phyloP scores from a whole-genome alignment of 441 rosid genomes.

The Adansonia madagascariensis region DNA sequence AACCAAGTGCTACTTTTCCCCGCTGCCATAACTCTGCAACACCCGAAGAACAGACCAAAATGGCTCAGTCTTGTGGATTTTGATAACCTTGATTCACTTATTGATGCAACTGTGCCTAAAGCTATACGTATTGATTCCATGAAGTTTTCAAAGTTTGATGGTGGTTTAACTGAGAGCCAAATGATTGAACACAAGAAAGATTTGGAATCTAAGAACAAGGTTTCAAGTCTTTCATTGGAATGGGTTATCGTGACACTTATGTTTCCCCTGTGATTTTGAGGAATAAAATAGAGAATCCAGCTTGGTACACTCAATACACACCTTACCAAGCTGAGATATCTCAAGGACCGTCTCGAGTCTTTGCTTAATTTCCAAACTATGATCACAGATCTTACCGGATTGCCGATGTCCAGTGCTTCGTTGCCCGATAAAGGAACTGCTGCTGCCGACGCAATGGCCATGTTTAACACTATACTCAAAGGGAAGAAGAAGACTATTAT shows the following conservation, averaged over 20 bases:
- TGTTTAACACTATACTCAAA: constrained; percentile 86
- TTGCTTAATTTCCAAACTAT: constrained; percentile 80
- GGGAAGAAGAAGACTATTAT: constrained; percentile 89
- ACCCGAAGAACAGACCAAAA: constrained; percentile 75
- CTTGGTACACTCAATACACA: constrained; percentile 95
- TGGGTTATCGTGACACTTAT: constrained; percentile 86
- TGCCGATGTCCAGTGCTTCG: constrained; percentile 93
- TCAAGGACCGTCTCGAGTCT: constrained; percentile 87
- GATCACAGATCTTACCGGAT: constrained; percentile 84
- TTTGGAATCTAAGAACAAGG: constrained; percentile 77
- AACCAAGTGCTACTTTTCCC: constrained; percentile 72
- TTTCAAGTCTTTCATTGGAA: constrained; percentile 82
- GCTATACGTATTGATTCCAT: constrained; percentile 78
- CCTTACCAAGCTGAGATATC: constrained; percentile 97
- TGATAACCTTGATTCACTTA: constrained; percentile 60
- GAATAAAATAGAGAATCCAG: constrained; percentile 52
- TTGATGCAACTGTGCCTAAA: constrained; percentile 90
- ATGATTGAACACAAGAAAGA: constrained; percentile 75
- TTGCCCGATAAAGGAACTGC: constrained; percentile 94
- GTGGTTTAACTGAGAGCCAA: constrained; percentile 82
- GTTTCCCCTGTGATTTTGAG: constrained; percentile 81
- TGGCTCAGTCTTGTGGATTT: constrained; percentile 71
- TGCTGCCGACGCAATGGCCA: constrained; percentile 97
- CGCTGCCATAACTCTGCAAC: constrained; percentile 92
- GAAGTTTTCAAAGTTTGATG: constrained; percentile 83